These are phyloP conservation scores for Geosmithia morbida DNA, from an alignment of 2,329 filamentous ascomycete genomes.

Conservation along the genomic window DNA sequence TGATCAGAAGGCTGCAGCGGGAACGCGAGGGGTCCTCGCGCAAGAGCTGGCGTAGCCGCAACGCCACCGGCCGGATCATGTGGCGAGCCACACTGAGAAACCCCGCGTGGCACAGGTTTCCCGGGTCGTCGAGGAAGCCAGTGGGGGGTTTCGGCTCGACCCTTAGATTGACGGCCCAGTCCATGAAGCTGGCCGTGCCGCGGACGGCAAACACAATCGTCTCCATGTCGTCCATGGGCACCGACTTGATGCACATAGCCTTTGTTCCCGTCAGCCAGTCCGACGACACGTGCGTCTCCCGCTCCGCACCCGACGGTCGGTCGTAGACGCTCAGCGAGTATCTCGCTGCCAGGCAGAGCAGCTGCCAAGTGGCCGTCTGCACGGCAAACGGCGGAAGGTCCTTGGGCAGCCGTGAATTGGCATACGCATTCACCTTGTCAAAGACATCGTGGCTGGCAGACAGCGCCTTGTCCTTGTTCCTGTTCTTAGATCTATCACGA, in stretches of 20 bases:
- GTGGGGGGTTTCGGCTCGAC: constrained; percentile 49
- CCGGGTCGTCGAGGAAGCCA: constrained; percentile 62
- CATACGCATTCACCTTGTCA: constrained; percentile 64
- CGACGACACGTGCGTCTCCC: constrained; percentile 54
- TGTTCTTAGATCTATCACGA: constrained; percentile 1
- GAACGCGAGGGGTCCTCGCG: constrained; percentile 55
- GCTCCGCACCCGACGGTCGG: constrained; percentile 45
- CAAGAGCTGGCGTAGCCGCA: constrained; percentile 53
- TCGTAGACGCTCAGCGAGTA: constrained; percentile 66
- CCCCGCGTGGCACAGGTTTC: constrained; percentile 67
- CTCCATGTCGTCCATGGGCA: constrained; percentile 63
- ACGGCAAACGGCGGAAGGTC: constrained; percentile 54
- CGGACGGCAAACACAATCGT: constrained; percentile 75
- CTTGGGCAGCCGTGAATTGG: constrained; percentile 59
- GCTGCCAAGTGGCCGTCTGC: constrained; percentile 61
- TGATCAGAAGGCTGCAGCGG: constrained; percentile 61
- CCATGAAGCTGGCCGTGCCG: constrained; percentile 65
- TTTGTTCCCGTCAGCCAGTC: constrained; percentile 66
- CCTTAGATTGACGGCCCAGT: constrained; percentile 77
- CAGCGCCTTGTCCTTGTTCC: constrained; percentile 6
- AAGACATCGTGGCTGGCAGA: constrained; percentile 22
- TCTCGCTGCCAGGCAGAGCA: constrained; percentile 65
- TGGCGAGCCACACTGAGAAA: constrained; percentile 63
- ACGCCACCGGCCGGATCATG: constrained; percentile 62
- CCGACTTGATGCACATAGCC: constrained; percentile 72